Evolutionary conservation across 2,329 filamentous ascomycete genomes (phyloP), one percentile per base, ranked within the genome.

Genomic region (Chalaropsis ovoidea): DNA sequence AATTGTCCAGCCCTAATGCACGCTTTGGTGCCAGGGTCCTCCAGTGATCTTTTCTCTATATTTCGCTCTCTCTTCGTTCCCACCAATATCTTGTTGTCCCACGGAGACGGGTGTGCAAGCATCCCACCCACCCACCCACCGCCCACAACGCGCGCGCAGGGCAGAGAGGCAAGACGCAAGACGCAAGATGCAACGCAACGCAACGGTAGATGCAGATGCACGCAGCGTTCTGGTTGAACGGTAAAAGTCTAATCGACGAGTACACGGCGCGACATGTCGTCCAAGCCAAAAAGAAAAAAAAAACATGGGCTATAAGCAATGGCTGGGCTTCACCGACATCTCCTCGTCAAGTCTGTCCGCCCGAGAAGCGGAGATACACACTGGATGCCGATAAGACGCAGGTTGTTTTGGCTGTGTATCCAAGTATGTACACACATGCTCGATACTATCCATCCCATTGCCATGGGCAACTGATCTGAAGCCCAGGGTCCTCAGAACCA

Each of bases 281-380:
- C 49, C 22, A 56, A 56, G 49, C 24, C 49, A n/a, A n/a, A n/a
- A n/a, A n/a, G n/a, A n/a, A n/a, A n/a, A n/a, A n/a, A n/a, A 19
- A 56, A 56, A 56, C 49, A 56, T 56, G 49, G 49, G 13, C 15
- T 27, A 27, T 24, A 56, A 56, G 49, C 22, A 56, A 56, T 56
- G 49, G 49, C 49, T 56, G 49, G 49, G 49, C 49, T 56, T 56
- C 49, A 56, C 49, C 49, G 49, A 56, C 49, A 56, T 31, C 6
- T 31, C 22, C 13, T 10, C 27, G 11, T 6, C 31, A 35, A 7
- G 31, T 3, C 31, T 3, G 49, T 31, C 3, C 27, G 49, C 27
- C 49, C 49, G 49, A 56, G 22, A 19, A 56, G 22, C 49, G 49
- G 49, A 56, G 24, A 35, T 35, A 7, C 31, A 3, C 7, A 7